A percentile compares a stretch with the other conserved stretches of the same genome.
phyloP scores from a whole-genome alignment of 331 rosid genomes.

The Spiraea crenata region DNA sequence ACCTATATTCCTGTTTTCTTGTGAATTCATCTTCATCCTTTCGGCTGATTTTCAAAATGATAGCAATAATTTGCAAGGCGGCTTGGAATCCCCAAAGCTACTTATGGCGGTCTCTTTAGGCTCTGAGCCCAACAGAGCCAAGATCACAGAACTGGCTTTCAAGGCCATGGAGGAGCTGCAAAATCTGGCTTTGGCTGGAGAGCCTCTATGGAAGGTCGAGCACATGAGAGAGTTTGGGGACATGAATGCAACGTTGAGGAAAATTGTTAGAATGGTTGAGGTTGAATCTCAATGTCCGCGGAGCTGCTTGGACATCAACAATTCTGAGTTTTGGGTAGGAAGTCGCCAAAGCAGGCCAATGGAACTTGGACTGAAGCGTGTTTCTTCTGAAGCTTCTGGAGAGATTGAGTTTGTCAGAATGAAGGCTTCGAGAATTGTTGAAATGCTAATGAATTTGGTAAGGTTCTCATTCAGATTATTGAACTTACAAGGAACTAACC shows the following conservation, averaged over 20 bases:
- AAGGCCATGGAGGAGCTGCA: conserved; percentile 48
- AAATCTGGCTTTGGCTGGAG: conserved; percentile 17
- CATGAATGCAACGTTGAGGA: conserved; percentile 25
- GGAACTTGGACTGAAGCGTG: not conserved
- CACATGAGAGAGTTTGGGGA: conserved; percentile 36
- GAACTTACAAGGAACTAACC: not conserved
- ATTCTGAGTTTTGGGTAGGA: conserved; percentile 10
- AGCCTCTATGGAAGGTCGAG: conserved; percentile 42
- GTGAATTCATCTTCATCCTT: not conserved
- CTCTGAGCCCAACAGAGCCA: conserved; percentile 13
- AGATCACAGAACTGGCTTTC: conserved; percentile 29
- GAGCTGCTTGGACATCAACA: conserved; percentile 18
- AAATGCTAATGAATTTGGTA: conserved; percentile 66
- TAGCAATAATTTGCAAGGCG: too few species aligned
- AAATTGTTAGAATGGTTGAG: conserved; percentile 41
- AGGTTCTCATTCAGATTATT: not conserved
- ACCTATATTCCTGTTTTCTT: not conserved
- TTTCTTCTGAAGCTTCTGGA: conserved; percentile 54
- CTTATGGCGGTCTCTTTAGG: conserved; percentile 31
- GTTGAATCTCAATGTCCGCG: conserved; percentile 30
- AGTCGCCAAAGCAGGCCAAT: not conserved
- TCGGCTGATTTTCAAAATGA: not conserved
- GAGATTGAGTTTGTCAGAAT: conserved; percentile 25
- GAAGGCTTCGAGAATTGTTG: conserved; percentile 35
- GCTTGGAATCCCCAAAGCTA: not conserved